Percentiles rank a stretch among this genome's conserved stretches.
These are phyloP conservation scores for Ophioceras dolichostomum DNA, from an alignment of 2,329 filamentous ascomycete genomes.

Conservation along the genomic window DNA sequence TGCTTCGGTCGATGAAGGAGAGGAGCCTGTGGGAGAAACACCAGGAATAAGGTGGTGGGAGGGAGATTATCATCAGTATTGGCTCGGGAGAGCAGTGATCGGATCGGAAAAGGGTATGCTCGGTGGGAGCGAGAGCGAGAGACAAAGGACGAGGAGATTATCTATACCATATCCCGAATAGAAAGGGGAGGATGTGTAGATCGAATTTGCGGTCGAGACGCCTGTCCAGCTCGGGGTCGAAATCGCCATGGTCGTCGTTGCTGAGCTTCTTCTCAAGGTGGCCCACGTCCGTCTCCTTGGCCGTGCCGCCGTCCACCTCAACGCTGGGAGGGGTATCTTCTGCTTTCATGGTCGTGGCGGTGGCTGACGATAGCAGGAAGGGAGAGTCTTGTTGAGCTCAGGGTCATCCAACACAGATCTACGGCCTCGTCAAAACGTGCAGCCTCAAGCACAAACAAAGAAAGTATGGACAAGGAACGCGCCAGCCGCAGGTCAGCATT, in stretches of 20 bases:
- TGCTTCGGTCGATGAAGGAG: slow-evolving; percentile 8
- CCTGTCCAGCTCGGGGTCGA: slow-evolving; percentile 1
- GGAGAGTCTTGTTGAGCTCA: background rate
- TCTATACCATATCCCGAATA: slow-evolving; percentile 2
- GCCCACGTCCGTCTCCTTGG: background rate
- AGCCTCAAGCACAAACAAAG: too few species aligned
- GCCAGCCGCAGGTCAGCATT: too few species aligned
- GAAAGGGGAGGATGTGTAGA: slow-evolving; percentile 2
- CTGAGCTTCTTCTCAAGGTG: background rate
- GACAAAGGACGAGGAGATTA: background rate
- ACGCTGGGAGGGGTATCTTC: background rate
- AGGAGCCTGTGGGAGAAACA: slow-evolving; percentile 6
- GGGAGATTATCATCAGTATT: too few species aligned
- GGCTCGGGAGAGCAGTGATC: too few species aligned
- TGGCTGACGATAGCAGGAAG: too few species aligned
- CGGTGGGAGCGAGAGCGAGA: background rate
- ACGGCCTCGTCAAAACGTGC: too few species aligned
- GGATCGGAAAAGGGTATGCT: too few species aligned
- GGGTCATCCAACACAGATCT: too few species aligned
- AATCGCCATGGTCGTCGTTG: background rate
- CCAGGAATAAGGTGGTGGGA: too few species aligned
- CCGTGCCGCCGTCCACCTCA: background rate
- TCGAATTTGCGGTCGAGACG: slow-evolving; percentile 9
- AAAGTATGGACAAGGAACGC: too few species aligned
- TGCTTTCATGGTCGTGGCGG: too few species aligned